Evolutionary conservation across 106 monocot species (phyloP).

Genomic region (Acorus gramineus): DNA sequence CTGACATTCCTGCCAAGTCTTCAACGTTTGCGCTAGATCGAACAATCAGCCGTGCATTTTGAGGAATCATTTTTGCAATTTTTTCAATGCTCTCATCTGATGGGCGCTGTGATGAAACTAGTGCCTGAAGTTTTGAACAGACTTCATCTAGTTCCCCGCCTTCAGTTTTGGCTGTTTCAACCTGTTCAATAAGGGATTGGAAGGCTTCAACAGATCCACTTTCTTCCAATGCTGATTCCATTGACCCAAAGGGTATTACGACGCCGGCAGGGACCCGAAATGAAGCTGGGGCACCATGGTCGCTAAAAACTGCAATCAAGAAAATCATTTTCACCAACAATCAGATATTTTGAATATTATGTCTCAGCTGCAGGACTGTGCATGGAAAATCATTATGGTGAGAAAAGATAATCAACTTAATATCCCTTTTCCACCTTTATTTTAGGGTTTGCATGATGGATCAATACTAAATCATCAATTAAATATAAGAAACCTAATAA

Average conservation of each 20-base stretch:
- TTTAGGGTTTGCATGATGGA: too few relatives aligned
- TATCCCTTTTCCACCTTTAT: too few relatives aligned
- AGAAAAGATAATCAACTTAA: too few relatives aligned
- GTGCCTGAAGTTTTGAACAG: slow-evolving; percentile 58
- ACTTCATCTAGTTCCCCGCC: slow-evolving; percentile 39
- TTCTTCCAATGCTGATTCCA: slow-evolving; percentile 61
- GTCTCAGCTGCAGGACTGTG: not conserved
- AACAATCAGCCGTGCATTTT: slow-evolving; percentile 52
- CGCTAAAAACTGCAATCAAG: slow-evolving; percentile 52
- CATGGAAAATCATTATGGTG: not conserved
- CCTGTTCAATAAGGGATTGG: slow-evolving; percentile 42
- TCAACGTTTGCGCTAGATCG: slow-evolving; percentile 96
- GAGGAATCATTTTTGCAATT: slow-evolving; percentile 34
- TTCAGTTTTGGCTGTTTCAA: slow-evolving; percentile 49
- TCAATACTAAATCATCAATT: too few relatives aligned
- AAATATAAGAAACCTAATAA: too few relatives aligned
- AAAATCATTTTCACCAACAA: slow-evolving; percentile 2
- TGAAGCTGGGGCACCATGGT: slow-evolving; percentile 73
- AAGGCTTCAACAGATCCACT: slow-evolving; percentile 46
- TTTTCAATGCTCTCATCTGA: slow-evolving; percentile 23
- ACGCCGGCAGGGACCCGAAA: slow-evolving; percentile 68
- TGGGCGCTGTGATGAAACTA: slow-evolving; percentile 39
- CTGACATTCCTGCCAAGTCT: slow-evolving; percentile 94
- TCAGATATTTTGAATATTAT: not conserved
- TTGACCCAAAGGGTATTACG: slow-evolving; percentile 77